Base-by-base conservation (phyloP, 2,329 filamentous ascomycete genomes). In the Aspergillus melleus region DNA sequence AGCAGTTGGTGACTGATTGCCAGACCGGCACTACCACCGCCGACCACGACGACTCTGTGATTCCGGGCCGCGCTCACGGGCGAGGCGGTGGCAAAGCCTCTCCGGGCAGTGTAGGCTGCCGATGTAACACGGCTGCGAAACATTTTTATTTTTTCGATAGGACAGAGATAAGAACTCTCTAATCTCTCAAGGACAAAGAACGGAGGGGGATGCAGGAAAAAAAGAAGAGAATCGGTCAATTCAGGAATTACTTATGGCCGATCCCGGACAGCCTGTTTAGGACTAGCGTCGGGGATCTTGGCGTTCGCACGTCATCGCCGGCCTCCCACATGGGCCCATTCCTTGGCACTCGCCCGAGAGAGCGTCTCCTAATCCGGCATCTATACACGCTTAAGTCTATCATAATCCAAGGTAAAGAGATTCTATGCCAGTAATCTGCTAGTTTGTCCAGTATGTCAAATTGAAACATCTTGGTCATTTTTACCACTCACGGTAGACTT, bases 1-100 rank as follows among this genome's bases (percentile, higher is more conserved):
- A 90, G 81, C 3, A 91, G 82, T 76, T 91, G 88, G 68, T 90
- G 87, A 67, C 86, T 86, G 68, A 89, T 83, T 1, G 84, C 76
- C 16, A 90, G 74, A 52, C 89, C 89, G 42, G 88, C 89, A 12
- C 84, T 80, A 32, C 89, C 89, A 55, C 84, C 88, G 53, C 88
- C 88, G 29, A 91, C 79, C 2, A 91, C 82, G 12, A 90, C 86
- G 16, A 90, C 80, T 68, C 83, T 87, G 79, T 90, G 88, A 64
- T 77, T 80, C 54, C 74, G 75, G 30, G 74, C 69, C 44, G 75
- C 68, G 56, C 56, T 71, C 22, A 74, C 77, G 8, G 78, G 73
- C 14, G 72, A 61, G 54, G 69, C 71, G 2, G 76, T 75, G n/a
- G 72, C 69, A 36, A 70, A 61, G 22, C 57, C 54, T 12, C 63